These are phyloP conservation scores for Paraphaeosphaeria sporulosa DNA, from an alignment of 2,329 filamentous ascomycete genomes.

Conservation along the genomic window DNA sequence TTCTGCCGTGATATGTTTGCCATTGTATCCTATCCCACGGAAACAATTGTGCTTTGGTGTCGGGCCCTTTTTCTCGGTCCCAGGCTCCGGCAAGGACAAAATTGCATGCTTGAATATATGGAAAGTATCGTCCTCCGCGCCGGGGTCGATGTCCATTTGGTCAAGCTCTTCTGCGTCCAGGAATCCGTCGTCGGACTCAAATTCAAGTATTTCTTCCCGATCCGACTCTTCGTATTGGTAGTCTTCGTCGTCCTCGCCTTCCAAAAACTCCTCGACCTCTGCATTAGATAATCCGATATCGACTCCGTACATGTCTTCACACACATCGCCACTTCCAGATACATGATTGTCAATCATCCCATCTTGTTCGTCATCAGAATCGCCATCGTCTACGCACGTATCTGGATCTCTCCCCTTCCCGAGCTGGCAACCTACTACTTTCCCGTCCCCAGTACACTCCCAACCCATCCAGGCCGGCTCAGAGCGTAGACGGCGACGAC, in stretches of 20 bases:
- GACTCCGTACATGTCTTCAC: not conserved
- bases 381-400: not conserved
- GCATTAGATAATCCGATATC: not conserved
- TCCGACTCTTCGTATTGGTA: not conserved
- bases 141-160: not conserved
- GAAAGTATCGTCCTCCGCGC: not conserved
- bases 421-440: not conserved
- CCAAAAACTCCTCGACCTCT: not conserved
- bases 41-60: conserved; percentile 11
- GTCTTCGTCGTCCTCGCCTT: not conserved
- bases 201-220: conserved; percentile 3
- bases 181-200: not conserved
- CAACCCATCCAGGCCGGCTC: conserved; percentile 13
- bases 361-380: not conserved
- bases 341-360: not conserved
- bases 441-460: not conserved
- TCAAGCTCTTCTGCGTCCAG: not conserved
- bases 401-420: not conserved
- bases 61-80: conserved; percentile 5
- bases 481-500: conserved; percentile 5
- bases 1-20: conserved; percentile 15
- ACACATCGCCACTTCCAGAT: not conserved
- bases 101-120: not conserved
- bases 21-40: conserved; percentile 10
- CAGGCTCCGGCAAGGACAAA: not conserved